Percentiles rank a stretch among this genome's conserved stretches.
These are phyloP conservation scores for Annulohypoxylon nitens DNA, from an alignment of 495 filamentous ascomycete genomes.

Conservation along the genomic window DNA sequence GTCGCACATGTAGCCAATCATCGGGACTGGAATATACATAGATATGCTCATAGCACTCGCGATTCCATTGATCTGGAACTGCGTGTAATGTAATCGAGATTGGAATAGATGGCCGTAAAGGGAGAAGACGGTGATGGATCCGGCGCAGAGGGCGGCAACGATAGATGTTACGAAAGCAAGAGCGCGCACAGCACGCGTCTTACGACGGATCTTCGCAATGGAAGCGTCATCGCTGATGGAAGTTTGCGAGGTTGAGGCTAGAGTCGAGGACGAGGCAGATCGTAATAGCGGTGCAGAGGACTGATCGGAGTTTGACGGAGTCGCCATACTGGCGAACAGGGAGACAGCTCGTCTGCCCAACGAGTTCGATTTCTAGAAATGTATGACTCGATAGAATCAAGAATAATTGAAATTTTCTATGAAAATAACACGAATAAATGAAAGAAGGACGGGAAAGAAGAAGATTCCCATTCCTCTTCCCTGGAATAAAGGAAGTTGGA, in stretches of 20 bases:
- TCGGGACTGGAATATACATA: conserved; percentile 88
- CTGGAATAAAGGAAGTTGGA: conserved; percentile 7
- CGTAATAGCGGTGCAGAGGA: conserved; percentile 52
- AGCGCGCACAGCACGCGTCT: conserved; percentile 49
- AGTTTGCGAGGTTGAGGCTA: conserved; percentile 52
- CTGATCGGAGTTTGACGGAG: conserved; percentile 36
- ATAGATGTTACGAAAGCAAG: conserved; percentile 59
- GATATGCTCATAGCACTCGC: conserved; percentile 85
- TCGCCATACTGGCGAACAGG: conserved; percentile 28
- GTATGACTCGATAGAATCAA: conserved; percentile 5
- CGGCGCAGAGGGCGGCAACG: conserved; percentile 75
- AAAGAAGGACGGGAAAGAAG: conserved; percentile 27
- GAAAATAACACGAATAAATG: conserved; percentile 1
- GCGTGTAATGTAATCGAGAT: conserved; percentile 83
- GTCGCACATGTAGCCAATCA: conserved; percentile 94
- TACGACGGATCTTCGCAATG: conserved; percentile 39
- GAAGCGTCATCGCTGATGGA: conserved; percentile 54
- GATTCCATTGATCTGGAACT: conserved; percentile 90
- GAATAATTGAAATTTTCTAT: background rate
- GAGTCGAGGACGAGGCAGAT: conserved; percentile 49
- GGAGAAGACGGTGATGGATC: conserved; percentile 88
- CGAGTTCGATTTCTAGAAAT: background rate
- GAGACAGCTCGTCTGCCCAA: conserved; percentile 23
- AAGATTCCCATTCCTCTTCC: conserved; percentile 22
- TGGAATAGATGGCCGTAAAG: conserved; percentile 92